Conservation (phyloP, 73 alveolate genomes). For the Effrenium voratum region DNA sequence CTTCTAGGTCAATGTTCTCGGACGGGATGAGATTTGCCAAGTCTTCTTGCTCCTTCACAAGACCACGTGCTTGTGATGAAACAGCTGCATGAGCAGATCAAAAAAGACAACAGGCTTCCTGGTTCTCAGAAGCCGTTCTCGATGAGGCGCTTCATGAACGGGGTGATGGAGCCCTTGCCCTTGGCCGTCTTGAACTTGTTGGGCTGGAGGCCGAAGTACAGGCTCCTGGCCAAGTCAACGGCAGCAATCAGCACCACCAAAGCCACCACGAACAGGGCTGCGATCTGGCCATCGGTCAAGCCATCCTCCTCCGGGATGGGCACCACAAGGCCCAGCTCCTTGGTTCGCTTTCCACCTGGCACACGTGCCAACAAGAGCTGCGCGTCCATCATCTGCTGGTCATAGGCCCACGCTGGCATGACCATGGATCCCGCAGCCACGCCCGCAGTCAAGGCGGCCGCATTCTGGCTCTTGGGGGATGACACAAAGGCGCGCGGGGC, state of each 20-base stretch:
- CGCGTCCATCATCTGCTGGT: conserved; percentile 38
- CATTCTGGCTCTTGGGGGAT: conserved; percentile 11
- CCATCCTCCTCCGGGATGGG: conserved; percentile 21
- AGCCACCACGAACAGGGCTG: not conserved
- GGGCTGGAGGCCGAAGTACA: conserved; percentile 33
- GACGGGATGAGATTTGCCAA: no score
- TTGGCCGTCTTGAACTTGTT: conserved; percentile 26
- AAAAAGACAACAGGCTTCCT: no score
- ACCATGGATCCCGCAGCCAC: conserved; percentile 14
- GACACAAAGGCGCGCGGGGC: conserved; percentile 26
- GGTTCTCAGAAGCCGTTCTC: conserved; percentile 35
- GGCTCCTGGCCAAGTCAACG: not conserved
- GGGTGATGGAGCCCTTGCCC: conserved; percentile 48
- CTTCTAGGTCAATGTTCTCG: no score
- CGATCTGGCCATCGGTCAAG: conserved; percentile 31
- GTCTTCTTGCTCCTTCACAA: no score
- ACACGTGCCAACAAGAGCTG: conserved; percentile 6
- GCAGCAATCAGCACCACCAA: conserved; percentile 2
- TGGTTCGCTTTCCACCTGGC: conserved; percentile 23
- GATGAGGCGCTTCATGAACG: not conserved
- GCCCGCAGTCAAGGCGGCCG: not conserved
- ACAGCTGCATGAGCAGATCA: no score
- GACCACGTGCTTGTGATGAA: no score
- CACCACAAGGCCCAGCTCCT: conserved; percentile 30
- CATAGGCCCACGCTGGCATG: conserved; percentile 29